phyloP scores from a whole-genome alignment of 2,329 filamentous ascomycete genomes.

The Hypomyces perniciosus region DNA sequence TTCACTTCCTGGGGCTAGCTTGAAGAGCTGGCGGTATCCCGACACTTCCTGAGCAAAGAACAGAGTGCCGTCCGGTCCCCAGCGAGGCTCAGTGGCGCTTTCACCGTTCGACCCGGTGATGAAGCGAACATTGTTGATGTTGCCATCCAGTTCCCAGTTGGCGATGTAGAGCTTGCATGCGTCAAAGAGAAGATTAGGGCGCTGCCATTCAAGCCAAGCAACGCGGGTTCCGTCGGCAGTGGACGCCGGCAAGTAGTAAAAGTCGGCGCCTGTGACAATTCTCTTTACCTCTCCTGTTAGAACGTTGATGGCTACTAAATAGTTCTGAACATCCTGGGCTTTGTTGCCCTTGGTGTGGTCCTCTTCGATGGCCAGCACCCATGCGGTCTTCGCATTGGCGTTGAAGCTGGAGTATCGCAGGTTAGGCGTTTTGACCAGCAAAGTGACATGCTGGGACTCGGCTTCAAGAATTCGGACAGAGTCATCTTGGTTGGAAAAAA shows the following conservation, averaged over 20 bases:
- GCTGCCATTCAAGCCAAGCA: conserved; percentile 50
- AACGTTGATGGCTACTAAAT: conserved; percentile 34
- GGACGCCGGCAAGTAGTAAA: conserved; percentile 46
- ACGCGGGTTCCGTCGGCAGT: conserved; percentile 40
- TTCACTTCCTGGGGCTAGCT: conserved; percentile 23
- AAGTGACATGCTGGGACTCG: conserved; percentile 26
- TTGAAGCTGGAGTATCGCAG: conserved; percentile 44
- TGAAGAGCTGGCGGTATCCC: conserved; percentile 43
- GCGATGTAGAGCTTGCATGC: conserved; percentile 39
- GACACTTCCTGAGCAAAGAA: conserved; percentile 42
- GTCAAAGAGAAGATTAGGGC: conserved; percentile 48
- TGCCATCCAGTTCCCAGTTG: conserved; percentile 31
- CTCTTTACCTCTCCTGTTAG: conserved; percentile 35
- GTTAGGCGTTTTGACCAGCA: conserved; percentile 26
- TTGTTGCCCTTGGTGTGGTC: conserved; percentile 36
- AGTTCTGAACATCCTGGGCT: conserved; percentile 29
- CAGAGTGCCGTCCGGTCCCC: conserved; percentile 41
- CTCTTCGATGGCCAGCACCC: conserved; percentile 48
- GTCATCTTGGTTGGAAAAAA: conserved; percentile 41
- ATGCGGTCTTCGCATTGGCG: conserved; percentile 30
- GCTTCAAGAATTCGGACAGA: conserved; percentile 39
- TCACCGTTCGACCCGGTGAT: conserved; percentile 39
- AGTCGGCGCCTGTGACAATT: conserved; percentile 42
- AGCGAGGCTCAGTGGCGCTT: conserved; percentile 44
- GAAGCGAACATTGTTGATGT: conserved; percentile 25